These are phyloP conservation scores for Sugiyamaella qingdaonensis DNA, from an alignment of 805 yeast species.

Conservation along the genomic window DNA sequence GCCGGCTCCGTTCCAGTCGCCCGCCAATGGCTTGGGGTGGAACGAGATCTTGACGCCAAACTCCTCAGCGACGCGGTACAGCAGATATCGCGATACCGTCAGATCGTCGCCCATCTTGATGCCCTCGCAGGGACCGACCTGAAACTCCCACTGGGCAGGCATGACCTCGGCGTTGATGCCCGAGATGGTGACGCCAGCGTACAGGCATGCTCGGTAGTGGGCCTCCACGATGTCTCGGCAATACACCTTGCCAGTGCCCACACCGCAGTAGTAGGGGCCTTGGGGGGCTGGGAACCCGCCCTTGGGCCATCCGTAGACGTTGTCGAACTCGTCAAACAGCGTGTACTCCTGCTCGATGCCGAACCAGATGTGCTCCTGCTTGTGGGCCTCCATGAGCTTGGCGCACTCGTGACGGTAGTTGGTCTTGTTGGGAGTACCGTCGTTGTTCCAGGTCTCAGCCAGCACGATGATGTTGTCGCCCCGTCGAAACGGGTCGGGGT, in stretches of 20 bases:
- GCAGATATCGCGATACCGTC: constrained; percentile 91
- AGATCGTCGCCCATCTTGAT: constrained; percentile 95
- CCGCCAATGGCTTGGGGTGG: constrained; percentile 99
- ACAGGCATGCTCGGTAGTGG: constrained; percentile 96
- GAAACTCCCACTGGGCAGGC: constrained; percentile 99
- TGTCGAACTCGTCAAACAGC: constrained; percentile 82
- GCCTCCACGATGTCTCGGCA: constrained; percentile 99
- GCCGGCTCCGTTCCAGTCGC: constrained; percentile 99
- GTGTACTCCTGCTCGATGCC: constrained; percentile 99
- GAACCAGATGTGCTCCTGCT: constrained; percentile 84
- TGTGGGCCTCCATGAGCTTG: constrained; percentile 90
- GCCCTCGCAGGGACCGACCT: constrained; percentile 97
- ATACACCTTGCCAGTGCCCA: constrained; percentile 96
- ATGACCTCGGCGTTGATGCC: constrained; percentile 99
- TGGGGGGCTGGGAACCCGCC: constrained; percentile 99
- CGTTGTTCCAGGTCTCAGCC: constrained; percentile 96
- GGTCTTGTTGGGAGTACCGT: constrained; percentile 97
- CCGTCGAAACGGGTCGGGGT: constrained; percentile 96
- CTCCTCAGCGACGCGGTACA: constrained; percentile 96
- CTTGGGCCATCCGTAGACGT: constrained; percentile 97
- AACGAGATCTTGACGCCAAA: constrained; percentile 97
- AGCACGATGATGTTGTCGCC: constrained; percentile 95
- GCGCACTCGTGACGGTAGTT: constrained; percentile 98
- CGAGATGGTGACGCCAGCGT: constrained; percentile 83
- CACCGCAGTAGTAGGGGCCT: constrained; percentile 99